phyloP scores from a whole-genome alignment of 495 filamentous ascomycete genomes.

The Hypoxylon rickii region DNA sequence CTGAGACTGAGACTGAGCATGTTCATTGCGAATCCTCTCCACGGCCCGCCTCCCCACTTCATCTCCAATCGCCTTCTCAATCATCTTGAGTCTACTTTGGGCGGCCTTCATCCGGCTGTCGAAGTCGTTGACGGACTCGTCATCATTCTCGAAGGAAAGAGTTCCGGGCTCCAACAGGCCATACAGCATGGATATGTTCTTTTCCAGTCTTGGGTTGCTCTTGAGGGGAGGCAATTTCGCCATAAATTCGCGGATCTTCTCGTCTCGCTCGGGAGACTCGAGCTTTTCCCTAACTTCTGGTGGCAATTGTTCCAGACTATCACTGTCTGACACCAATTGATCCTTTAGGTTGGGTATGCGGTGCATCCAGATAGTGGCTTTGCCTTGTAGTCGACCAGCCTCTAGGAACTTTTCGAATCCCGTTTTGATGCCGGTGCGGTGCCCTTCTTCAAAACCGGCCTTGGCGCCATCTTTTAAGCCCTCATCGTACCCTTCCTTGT shows the following conservation, averaged over 20 bases:
- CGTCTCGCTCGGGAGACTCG: slow-evolving; percentile 6
- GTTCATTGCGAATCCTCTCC: background rate
- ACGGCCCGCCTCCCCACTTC: slow-evolving; percentile 11
- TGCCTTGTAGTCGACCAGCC: slow-evolving; percentile 81
- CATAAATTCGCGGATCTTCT: slow-evolving; percentile 6
- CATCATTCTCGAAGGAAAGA: slow-evolving; percentile 75
- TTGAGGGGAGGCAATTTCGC: slow-evolving; percentile 53
- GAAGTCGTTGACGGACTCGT: slow-evolving; percentile 82
- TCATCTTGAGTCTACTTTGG: slow-evolving; percentile 76
- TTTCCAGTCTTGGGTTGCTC: slow-evolving; percentile 66
- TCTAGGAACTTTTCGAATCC: slow-evolving; percentile 89
- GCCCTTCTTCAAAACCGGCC: slow-evolving; percentile 84
- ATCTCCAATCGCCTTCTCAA: slow-evolving; percentile 74
- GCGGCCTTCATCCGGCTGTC: slow-evolving; percentile 84
- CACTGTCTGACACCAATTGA: slow-evolving; percentile 19
- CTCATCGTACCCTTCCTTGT: slow-evolving; percentile 78
- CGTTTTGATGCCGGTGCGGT: slow-evolving; percentile 86
- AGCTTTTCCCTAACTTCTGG: slow-evolving; percentile 5
- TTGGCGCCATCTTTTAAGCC: slow-evolving; percentile 77
- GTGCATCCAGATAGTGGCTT: slow-evolving; percentile 76
- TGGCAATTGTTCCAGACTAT: background rate
- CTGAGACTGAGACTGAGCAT: background rate
- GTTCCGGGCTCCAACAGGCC: slow-evolving; percentile 81
- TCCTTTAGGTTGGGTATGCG: slow-evolving; percentile 36
- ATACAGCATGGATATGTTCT: slow-evolving; percentile 72